These are phyloP conservation scores for Scutellaria barbata DNA, from an alignment of 257 asterid species.

Conservation along the genomic window DNA sequence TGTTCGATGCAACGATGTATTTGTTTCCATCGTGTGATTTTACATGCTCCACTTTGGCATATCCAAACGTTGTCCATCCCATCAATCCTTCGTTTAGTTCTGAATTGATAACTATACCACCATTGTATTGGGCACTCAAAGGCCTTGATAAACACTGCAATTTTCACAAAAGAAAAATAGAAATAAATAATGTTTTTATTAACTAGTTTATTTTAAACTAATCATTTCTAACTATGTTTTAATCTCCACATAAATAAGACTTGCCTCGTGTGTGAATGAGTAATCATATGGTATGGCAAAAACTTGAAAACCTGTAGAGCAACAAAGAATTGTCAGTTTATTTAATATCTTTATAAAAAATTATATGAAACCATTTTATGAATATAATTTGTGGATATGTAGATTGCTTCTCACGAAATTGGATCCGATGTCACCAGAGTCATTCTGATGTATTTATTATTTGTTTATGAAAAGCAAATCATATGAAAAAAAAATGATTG, in stretches of 20 bases:
- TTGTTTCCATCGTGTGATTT: conserved; percentile 51
- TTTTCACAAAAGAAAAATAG: neutral
- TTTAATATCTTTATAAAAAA: neutral
- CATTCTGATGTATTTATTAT: too few species aligned
- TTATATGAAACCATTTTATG: too few species aligned
- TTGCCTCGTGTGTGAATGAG: conserved; percentile 56
- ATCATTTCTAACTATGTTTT: too few species aligned
- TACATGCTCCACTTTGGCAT: conserved; percentile 37
- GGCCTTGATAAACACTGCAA: conserved; percentile 63
- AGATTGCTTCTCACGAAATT: too few species aligned
- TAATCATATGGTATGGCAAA: conserved; percentile 54
- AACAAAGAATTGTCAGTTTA: neutral
- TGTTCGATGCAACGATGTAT: conserved; percentile 47
- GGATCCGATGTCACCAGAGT: too few species aligned
- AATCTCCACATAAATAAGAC: neutral
- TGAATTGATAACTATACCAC: conserved; percentile 68
- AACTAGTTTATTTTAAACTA: too few species aligned
- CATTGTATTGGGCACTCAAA: conserved; percentile 54
- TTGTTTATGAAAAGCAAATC: too few species aligned
- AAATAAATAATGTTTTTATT: neutral
- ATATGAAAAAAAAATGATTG: neutral
- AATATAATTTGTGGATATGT: too few species aligned
- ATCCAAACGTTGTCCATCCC: conserved; percentile 58
- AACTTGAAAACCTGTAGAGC: conserved; percentile 39
- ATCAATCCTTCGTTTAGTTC: conserved; percentile 55